Percentiles rank a stretch among this genome's conserved stretches.
These are phyloP conservation scores for Solanum phureja DNA, from an alignment of 257 asterid genomes.

Conservation along the genomic window DNA sequence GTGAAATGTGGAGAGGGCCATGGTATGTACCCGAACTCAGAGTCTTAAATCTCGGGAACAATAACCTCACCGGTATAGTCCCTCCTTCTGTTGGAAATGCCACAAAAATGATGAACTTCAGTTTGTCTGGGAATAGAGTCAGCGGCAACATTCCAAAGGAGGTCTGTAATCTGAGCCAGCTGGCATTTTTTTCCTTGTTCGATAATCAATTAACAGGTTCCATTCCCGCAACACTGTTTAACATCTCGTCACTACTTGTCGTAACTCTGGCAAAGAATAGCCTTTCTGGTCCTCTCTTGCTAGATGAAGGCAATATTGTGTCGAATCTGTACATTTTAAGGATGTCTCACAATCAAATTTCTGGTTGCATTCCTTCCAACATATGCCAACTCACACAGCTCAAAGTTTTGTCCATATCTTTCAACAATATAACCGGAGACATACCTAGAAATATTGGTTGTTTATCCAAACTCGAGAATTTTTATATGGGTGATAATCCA, in stretches of 20 bases:
- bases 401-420: too few relatives aligned
- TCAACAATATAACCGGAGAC: too few relatives aligned
- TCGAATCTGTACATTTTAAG: neutral
- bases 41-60: neutral
- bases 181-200: rapidly evolving
- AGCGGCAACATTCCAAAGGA: neutral
- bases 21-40: neutral
- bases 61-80: neutral
- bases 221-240: neutral
- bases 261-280: rapidly evolving
- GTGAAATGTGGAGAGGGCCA: too few relatives aligned
- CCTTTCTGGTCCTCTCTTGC: neutral
- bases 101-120: neutral
- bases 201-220: neutral
- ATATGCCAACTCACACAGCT: neutral
- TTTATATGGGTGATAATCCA: rapidly evolving
- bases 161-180: neutral
- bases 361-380: neutral
- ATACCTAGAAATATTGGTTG: neutral
- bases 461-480: neutral
- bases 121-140: neutral
- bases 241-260: neutral
- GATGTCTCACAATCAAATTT: neutral
- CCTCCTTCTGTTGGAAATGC: neutral
- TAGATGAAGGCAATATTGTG: neutral